These are phyloP conservation scores for Datisca glomerata DNA, from an alignment of 306 rosid species.

Conservation along the genomic window DNA sequence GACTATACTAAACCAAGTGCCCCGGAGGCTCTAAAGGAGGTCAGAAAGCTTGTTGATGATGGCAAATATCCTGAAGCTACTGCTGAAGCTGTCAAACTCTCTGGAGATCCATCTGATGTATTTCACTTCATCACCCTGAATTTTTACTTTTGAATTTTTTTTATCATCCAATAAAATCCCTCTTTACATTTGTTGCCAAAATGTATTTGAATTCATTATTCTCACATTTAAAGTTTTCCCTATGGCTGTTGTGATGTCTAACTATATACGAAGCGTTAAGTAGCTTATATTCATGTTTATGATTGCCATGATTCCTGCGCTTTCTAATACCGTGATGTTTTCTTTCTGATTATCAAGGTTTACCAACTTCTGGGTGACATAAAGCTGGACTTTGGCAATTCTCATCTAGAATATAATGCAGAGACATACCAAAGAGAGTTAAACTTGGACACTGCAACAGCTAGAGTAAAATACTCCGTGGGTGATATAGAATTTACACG, in stretches of 20 bases:
- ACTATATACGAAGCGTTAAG: too few species aligned
- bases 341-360: constrained; percentile 36
- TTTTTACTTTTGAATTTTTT: too few species aligned
- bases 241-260: too few species aligned
- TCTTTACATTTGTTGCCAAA: too few species aligned
- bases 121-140: constrained; percentile 6
- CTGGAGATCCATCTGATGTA: constrained; percentile 58
- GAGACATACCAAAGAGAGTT: constrained; percentile 61
- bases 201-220: too few species aligned
- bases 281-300: too few species aligned
- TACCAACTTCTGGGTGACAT: constrained; percentile 81
- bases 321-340: too few species aligned
- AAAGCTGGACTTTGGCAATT: constrained; percentile 61
- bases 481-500: constrained; percentile 64
- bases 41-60: constrained; percentile 69
- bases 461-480: constrained; percentile 48
- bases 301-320: too few species aligned
- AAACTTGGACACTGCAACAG: constrained; percentile 76
- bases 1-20: constrained; percentile 61
- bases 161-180: constrained; percentile 1
- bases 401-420: constrained; percentile 50
- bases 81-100: constrained; percentile 49
- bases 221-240: too few species aligned
- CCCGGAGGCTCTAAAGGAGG: constrained; percentile 52
- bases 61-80: constrained; percentile 68